Conservation (phyloP, 2,329 filamentous ascomycete species). For the Elsinoe perseae region DNA sequence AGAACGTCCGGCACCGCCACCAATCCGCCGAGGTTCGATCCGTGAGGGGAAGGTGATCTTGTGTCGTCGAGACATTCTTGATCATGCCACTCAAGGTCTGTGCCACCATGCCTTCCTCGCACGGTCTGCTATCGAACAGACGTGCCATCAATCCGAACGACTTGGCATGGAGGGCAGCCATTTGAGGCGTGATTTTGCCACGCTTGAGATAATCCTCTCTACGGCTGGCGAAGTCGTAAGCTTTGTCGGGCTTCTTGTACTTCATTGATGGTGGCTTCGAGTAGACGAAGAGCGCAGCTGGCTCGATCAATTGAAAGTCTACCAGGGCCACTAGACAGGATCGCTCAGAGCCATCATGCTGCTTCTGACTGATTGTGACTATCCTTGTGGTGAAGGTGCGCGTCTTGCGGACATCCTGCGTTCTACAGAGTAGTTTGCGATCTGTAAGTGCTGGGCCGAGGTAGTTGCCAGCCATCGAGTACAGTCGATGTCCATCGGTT, state of each 20-base stretch:
- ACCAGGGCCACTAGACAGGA: constrained; percentile 38
- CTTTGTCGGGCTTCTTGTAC: constrained; percentile 29
- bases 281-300: constrained; percentile 31
- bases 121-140: constrained; percentile 33
- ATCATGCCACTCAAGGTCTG: constrained; percentile 40
- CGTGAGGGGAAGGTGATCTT: constrained; percentile 35
- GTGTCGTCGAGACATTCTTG: constrained; percentile 29
- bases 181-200: constrained; percentile 24
- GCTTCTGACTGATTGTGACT: constrained; percentile 39
- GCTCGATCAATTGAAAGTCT: constrained; percentile 42
- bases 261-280: constrained; percentile 30
- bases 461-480: constrained; percentile 42
- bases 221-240: constrained; percentile 20
- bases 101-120: constrained; percentile 35
- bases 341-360: constrained; percentile 32
- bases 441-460: constrained; percentile 40
- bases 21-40: constrained; percentile 39
- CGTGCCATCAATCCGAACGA: constrained; percentile 28
- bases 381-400: constrained; percentile 43
- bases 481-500: constrained; percentile 34
- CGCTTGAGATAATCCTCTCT: constrained; percentile 20
- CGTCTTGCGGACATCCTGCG: constrained; percentile 37
- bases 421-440: constrained; percentile 32
- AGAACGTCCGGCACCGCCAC: constrained; percentile 25
- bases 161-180: constrained; percentile 22